Evolutionary conservation across 352 stramenopile genomes (phyloP).

Genomic region (Blastocystis sp.): DNA sequence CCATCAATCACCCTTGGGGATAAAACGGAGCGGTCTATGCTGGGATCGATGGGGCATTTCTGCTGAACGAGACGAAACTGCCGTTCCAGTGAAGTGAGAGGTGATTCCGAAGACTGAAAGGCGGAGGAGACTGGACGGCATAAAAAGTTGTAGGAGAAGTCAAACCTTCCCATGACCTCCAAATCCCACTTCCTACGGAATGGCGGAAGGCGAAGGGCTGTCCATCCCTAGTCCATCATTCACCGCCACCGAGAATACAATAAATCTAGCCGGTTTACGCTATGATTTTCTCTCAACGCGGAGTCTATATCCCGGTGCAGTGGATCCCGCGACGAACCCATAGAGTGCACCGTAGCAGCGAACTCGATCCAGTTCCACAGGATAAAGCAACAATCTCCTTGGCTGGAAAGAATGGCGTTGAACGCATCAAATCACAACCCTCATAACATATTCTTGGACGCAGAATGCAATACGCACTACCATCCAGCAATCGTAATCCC

Average conservation of each 20-base stretch:
- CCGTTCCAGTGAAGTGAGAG: neutral
- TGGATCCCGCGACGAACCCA: neutral
- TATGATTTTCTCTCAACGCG: too few species aligned
- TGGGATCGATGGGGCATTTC: neutral
- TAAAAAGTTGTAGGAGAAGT: conserved; percentile 24
- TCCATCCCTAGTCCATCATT: neutral
- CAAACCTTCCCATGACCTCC: neutral
- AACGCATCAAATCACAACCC: too few species aligned
- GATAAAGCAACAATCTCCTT: too few species aligned
- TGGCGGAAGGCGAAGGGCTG: neutral
- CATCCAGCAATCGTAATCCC: too few species aligned
- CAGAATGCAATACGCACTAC: too few species aligned
- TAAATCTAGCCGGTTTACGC: too few species aligned
- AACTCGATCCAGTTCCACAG: too few species aligned
- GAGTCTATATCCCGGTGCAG: neutral
- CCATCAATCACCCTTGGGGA: neutral
- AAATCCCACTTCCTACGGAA: neutral
- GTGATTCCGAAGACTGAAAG: neutral
- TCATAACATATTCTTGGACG: too few species aligned
- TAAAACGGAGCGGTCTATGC: neutral
- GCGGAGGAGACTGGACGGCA: neutral
- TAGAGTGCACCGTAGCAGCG: too few species aligned
- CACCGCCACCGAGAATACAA: too few species aligned
- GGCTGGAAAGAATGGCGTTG: too few species aligned
- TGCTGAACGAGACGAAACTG: neutral